Evolutionary conservation across 2,329 filamentous ascomycete species (phyloP).

Genomic region (Monosporascus ibericus): DNA sequence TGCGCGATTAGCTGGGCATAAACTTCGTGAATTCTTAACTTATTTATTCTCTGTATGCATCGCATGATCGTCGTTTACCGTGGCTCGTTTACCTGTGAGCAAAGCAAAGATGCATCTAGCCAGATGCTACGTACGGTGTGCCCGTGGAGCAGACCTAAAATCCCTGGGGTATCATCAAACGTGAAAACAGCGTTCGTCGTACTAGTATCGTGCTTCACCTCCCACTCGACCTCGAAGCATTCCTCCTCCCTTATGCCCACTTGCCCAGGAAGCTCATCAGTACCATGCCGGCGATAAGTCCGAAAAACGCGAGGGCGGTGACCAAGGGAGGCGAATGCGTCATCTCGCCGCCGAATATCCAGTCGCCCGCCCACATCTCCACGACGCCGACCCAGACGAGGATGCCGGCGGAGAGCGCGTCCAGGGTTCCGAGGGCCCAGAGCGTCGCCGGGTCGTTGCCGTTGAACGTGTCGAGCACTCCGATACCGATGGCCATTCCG

Average conservation of each 20-base stretch:
- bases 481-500: constrained; percentile 76
- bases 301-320: constrained; percentile 43
- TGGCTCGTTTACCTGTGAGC: too few relatives aligned
- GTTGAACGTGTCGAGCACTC: constrained; percentile 64
- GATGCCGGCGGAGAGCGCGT: constrained; percentile 69
- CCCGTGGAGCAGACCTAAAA: too few relatives aligned
- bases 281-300: constrained; percentile 55
- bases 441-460: constrained; percentile 64
- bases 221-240: too few relatives aligned
- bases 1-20: too few relatives aligned
- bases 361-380: constrained; percentile 74
- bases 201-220: too few relatives aligned
- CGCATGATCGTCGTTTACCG: too few relatives aligned
- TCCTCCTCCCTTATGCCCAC: constrained; percentile 51
- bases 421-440: constrained; percentile 65
- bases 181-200: too few relatives aligned
- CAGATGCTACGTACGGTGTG: too few relatives aligned
- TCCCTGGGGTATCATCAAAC: too few relatives aligned
- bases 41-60: too few relatives aligned
- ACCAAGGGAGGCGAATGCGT: constrained; percentile 41
- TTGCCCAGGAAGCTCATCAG: constrained; percentile 70
- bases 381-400: constrained; percentile 74
- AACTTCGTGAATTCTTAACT: too few relatives aligned
- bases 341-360: constrained; percentile 58
- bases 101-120: too few relatives aligned